A percentile compares a stretch with the other conserved stretches of the same genome.
Evolutionary conservation across 257 asterid species (phyloP).

Genomic region (Eustoma russellianum): DNA sequence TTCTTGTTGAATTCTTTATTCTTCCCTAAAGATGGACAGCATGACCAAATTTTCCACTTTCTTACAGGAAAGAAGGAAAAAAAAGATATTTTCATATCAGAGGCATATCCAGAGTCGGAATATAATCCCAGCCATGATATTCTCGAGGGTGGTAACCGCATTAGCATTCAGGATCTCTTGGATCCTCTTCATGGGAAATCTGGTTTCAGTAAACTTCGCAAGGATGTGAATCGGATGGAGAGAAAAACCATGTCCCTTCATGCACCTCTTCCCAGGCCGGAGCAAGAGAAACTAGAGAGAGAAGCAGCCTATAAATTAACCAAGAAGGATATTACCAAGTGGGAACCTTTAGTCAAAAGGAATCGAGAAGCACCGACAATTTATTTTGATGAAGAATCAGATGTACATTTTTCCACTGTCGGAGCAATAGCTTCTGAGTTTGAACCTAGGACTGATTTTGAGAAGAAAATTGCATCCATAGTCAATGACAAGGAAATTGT

Average conservation of each 20-base stretch:
- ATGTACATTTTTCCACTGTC: constrained; percentile 66
- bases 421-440: constrained; percentile 89
- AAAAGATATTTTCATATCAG: constrained; percentile 43
- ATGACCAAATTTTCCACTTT: neutral
- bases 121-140: constrained; percentile 65
- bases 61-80: constrained; percentile 42
- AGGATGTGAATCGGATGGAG: constrained; percentile 39
- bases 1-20: neutral
- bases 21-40: neutral
- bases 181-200: constrained; percentile 54
- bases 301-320: constrained; percentile 47
- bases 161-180: constrained; percentile 66
- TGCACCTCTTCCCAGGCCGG: constrained; percentile 64
- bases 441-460: constrained; percentile 83
- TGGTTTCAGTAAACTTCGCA: constrained; percentile 48
- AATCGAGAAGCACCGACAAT: constrained; percentile 85
- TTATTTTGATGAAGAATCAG: constrained; percentile 59
- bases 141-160: constrained; percentile 59
- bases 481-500: constrained; percentile 53
- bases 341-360: constrained; percentile 80
- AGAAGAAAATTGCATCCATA: constrained; percentile 71
- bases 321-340: constrained; percentile 63
- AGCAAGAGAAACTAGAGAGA: constrained; percentile 54
- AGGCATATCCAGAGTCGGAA: constrained; percentile 92
- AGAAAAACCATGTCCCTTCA: constrained; percentile 43